A percentile compares a stretch with the other conserved stretches of the same genome.
phyloP scores from a whole-genome alignment of 306 rosid genomes.

The Cucumis sativus region Cucumber_9930_V3 NC_026658.2:17396001-17396500 shows the following conservation, averaged over 20 bases:
- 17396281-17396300: not conserved
- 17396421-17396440: constrained; percentile 19
- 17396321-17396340: constrained; percentile 13
- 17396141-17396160: constrained; percentile 89
- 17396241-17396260: constrained; percentile 82
- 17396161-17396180: constrained; percentile 88
- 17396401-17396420: constrained; percentile 36
- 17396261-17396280: constrained; percentile 63
- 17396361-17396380: constrained; percentile 66
- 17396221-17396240: constrained; percentile 61
- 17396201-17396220: constrained; percentile 85
- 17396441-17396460: constrained; percentile 50
- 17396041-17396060: not conserved
- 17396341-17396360: constrained; percentile 78
- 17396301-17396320: not conserved
- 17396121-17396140: constrained; percentile 80
- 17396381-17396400: constrained; percentile 73
- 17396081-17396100: not conserved
- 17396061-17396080: not conserved
- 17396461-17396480: constrained; percentile 26
- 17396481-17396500: constrained; percentile 28
- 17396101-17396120: constrained; percentile 45
- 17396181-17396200: constrained; percentile 82
- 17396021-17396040: not conserved
- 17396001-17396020: not conserved